phyloP scores from a whole-genome alignment of 345 rosid genomes.

The Gossypioides kirkii region DNA sequence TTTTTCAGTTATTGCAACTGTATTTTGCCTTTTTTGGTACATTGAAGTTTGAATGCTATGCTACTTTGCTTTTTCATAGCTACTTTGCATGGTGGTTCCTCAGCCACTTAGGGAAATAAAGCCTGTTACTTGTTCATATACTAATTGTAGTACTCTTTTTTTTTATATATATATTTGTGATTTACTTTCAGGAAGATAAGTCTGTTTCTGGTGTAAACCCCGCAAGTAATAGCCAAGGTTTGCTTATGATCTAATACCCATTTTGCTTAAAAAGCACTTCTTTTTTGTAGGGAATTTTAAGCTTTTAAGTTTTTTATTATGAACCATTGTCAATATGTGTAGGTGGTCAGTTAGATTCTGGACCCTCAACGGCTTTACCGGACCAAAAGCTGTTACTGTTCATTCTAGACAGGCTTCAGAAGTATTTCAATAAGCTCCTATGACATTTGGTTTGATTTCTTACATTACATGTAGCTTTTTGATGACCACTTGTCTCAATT shows the following conservation, averaged over 20 bases:
- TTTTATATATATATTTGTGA: slow-evolving; percentile 6
- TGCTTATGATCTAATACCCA: slow-evolving; percentile 14
- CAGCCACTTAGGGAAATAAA: slow-evolving; percentile 15
- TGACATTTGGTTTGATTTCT: slow-evolving; percentile 22
- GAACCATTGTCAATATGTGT: not conserved
- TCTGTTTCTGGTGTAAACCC: slow-evolving; percentile 32
- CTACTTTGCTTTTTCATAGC: slow-evolving; percentile 14
- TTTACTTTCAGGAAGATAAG: slow-evolving; percentile 37
- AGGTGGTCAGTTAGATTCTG: slow-evolving; percentile 1
- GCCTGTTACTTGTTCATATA: slow-evolving; percentile 6
- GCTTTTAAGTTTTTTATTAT: not conserved
- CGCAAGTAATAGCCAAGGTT: slow-evolving; percentile 39
- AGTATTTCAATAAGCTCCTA: slow-evolving; percentile 43
- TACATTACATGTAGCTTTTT: slow-evolving; percentile 20
- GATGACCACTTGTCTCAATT: slow-evolving; percentile 1
- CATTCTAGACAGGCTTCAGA: slow-evolving; percentile 99
- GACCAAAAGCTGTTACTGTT: slow-evolving; percentile 93
- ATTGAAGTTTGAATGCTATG: slow-evolving; percentile 20
- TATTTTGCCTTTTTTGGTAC: slow-evolving; percentile 26
- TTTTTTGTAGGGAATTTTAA: slow-evolving; percentile 9
- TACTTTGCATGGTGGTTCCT: slow-evolving; percentile 17
- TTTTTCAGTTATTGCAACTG: slow-evolving; percentile 23
- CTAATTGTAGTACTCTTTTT: not conserved
- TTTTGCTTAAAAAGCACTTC: slow-evolving; percentile 15
- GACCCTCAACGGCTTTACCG: not conserved